Base-by-base conservation (phyloP, 352 stramenopile genomes). In the Globisporangium perplexum region DNA sequence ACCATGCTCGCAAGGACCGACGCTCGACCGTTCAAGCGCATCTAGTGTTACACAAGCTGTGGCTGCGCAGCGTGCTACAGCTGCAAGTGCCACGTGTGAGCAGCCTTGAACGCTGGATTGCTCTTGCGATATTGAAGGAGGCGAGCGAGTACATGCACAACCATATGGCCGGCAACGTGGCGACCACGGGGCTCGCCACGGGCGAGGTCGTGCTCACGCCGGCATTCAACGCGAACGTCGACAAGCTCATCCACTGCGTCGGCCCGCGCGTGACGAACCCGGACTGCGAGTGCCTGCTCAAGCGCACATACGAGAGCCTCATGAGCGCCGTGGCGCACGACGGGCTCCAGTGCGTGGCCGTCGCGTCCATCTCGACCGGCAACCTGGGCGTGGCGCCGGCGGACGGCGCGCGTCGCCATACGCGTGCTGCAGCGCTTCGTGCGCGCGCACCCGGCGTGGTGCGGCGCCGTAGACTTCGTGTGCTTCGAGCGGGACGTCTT, bases 311-410 rank as follows among this genome's bases (percentile, higher is more conserved):
- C 33, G 33, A 38, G 33, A 38, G 33, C 33, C 7, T 38, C 8
- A 1, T 38, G 33, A 38, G 11, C 33, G 33, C 33, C 1, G 33
- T 17, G 33, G 8, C 1, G 10, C 33, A 17, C 11, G 33, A 38
- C 1, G 33, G 11, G 8, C 11, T 38, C 71, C 47, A 49, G 30
- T 88, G 77, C 48, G 63, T 91, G 3, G 76, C 73, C 7, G 60
- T 88, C 41, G 56, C 69, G 35, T 89, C 80, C 20, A 86, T 91
- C 50, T 86, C 80, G 1, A 89, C 80, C 0, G 77, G 80, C 2
- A 83, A 77, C 44, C 71, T 86, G 41, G 66, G 71, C 1, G 55
- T 80, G 3, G 67, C 69, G 1, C 48, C 62, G 18, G 36, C 49
- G 2, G 48, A 63, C 23, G 58, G 60, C 2, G 53, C 68, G 45